A percentile compares a stretch with the other conserved stretches of the same genome.
phyloP scores from a whole-genome alignment of 2,329 filamentous ascomycete species.

The Penicillium digitatum region DNA sequence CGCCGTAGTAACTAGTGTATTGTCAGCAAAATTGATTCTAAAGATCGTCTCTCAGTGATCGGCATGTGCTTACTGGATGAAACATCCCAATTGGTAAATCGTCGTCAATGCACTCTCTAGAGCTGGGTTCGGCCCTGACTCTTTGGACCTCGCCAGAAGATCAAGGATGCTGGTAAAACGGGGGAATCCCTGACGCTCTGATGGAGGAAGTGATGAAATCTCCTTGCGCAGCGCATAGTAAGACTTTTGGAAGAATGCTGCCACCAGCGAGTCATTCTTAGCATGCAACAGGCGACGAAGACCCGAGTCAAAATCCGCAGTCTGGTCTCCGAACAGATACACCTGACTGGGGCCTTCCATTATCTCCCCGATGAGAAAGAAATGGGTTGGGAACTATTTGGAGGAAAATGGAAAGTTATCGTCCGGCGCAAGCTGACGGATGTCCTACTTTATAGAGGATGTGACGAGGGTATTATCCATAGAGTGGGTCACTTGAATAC shows the following conservation, averaged over 20 bases:
- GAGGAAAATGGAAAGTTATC: constrained; percentile 1
- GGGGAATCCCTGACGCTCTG: constrained; percentile 36
- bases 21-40: constrained; percentile 9
- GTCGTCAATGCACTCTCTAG: constrained; percentile 44
- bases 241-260: constrained; percentile 43
- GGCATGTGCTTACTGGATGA: constrained; percentile 39
- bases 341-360: constrained; percentile 34
- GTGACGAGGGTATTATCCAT: background rate
- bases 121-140: constrained; percentile 36
- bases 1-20: constrained; percentile 40
- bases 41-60: background rate
- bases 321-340: constrained; percentile 49
- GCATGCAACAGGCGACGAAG: constrained; percentile 41
- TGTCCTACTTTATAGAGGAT: constrained; percentile 20
- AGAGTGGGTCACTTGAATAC: constrained; percentile 8
- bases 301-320: constrained; percentile 41
- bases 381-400: constrained; percentile 9
- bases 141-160: constrained; percentile 34
- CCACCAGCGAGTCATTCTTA: constrained; percentile 43
- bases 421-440: constrained; percentile 4
- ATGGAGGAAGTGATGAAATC: constrained; percentile 35
- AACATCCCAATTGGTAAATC: constrained; percentile 43
- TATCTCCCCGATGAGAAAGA: constrained; percentile 11
- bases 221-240: constrained; percentile 42
- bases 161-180: constrained; percentile 41